Base-by-base conservation (phyloP, 306 rosid genomes). In the Erythrophleum fordii region DNA sequence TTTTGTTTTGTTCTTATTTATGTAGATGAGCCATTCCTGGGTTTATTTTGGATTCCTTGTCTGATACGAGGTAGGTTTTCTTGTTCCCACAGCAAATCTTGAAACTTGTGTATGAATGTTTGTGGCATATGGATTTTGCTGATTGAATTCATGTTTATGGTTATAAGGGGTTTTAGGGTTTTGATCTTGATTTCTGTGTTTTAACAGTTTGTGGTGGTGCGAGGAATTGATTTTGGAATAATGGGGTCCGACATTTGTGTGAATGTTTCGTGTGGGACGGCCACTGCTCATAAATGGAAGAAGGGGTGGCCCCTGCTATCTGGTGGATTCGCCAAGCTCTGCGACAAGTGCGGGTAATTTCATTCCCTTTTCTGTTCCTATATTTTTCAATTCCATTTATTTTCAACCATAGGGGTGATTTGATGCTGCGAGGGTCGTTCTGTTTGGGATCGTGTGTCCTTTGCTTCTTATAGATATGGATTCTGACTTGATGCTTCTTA, bases 221-320 rank as follows among this genome's bases (percentile, higher is more conserved):
- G 74, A 76, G 61, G 69, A 44, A 16, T 74, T 75, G 87, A 90
- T 86, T 87, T 75, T 82, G 75, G 86, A 58, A 80, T 71, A 18
- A 94, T 94, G 98, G 93, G 84, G 75, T 82, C 97, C 60, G 85
- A 81, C 81, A 86, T 89, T 90, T 92, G 98, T 83, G 89, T 79
- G 61, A 95, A 91, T 81, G 89, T 59, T 59, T 81, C 82, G 76
- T 95, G 97, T 77, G 80, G 78, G 55, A 58, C 85, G 76, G 53
- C 69, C 69, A 72, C 53, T 39, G 35, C 81, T 14, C 87, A 75
- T 58, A 90, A 92, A 56, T 90, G 97, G 95, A 94, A 86, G 87
- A 88, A 74, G 77, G 98, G 98, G 39, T 94, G 98, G 98, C 86
- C 89, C 71, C 68, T 92, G 66, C 90, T 95, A 94, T 90, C 97